phyloP scores from a whole-genome alignment of 1,139 yeast genomes.

The Geotrichum phurueaensis region DNA sequence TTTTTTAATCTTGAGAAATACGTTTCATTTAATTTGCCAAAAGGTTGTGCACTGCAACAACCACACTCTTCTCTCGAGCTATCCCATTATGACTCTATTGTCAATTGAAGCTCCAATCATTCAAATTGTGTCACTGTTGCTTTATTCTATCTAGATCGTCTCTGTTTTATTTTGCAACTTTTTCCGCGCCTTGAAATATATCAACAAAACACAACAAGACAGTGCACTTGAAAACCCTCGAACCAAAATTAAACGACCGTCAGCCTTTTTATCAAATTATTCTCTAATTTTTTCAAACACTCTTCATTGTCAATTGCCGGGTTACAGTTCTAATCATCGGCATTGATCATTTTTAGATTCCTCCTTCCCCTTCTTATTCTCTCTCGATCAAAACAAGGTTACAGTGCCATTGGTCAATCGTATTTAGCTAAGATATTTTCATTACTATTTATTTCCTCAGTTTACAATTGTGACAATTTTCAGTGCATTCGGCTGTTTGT shows the following conservation, averaged over 20 bases:
- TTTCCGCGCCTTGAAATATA: constrained; percentile 3
- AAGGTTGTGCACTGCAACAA: background rate
- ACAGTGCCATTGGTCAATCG: background rate
- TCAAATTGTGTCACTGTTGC: background rate
- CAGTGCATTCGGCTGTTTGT: background rate
- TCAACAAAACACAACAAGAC: background rate
- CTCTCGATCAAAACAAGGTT: background rate
- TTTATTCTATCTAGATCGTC: constrained; percentile 1
- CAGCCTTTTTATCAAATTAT: background rate
- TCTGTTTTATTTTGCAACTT: constrained; percentile 1
- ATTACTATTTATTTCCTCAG: background rate
- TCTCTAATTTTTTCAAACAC: background rate
- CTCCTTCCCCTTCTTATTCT: background rate
- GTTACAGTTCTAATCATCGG: background rate
- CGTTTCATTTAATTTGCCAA: background rate
- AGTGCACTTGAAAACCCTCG: background rate
- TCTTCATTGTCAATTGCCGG: background rate
- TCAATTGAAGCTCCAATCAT: background rate
- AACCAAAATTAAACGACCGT: background rate
- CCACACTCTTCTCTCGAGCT: background rate
- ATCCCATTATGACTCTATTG: background rate
- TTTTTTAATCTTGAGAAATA: background rate
- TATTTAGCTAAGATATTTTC: background rate
- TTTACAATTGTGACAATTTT: background rate
- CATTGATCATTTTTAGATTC: background rate